These are phyloP conservation scores for Bondarzewia mesenterica DNA, from an alignment of 1,284 basidiomycete genomes.

Conservation along the genomic window DNA sequence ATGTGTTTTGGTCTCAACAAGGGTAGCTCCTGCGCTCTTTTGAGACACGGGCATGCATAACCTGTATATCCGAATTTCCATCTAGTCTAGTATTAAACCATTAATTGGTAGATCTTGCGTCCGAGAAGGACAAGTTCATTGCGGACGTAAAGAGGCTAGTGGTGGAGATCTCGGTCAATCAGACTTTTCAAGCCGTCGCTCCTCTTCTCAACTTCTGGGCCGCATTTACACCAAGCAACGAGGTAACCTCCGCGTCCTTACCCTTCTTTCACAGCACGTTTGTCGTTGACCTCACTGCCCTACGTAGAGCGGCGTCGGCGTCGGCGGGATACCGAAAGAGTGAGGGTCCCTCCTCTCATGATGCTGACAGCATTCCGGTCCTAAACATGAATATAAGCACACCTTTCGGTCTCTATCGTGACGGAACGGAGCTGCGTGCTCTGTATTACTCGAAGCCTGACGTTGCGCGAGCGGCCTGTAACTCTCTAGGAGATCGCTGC, in stretches of 20 bases:
- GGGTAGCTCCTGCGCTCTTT: not conserved
- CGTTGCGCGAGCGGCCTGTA: conserved; percentile 63
- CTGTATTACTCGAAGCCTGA: conserved; percentile 68
- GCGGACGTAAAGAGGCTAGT: conserved; percentile 61
- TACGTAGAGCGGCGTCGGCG: conserved; percentile 67
- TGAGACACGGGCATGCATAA: not conserved
- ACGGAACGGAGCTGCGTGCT: conserved; percentile 71
- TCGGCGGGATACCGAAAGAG: conserved; percentile 61
- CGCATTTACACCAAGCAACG: conserved; percentile 66
- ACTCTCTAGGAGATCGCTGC: conserved; percentile 55
- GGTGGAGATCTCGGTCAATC: conserved; percentile 61
- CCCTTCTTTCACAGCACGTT: not conserved
- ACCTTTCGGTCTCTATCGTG: conserved; percentile 71
- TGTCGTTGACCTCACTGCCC: not conserved
- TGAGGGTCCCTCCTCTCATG: conserved; percentile 25
- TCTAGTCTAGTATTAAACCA: not conserved
- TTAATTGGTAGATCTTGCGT: conserved; percentile 41
- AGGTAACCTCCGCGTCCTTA: conserved; percentile 31
- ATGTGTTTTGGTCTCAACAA: not conserved
- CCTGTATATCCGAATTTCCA: not conserved
- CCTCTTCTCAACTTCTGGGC: conserved; percentile 80
- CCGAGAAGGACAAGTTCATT: conserved; percentile 62
- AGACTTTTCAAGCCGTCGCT: conserved; percentile 71
- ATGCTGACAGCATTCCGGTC: no score
- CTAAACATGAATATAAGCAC: conserved; percentile 39